A percentile compares a stretch with the other conserved stretches of the same genome.
phyloP scores from a whole-genome alignment of 345 rosid species.

The Passiflora organensis region DNA sequence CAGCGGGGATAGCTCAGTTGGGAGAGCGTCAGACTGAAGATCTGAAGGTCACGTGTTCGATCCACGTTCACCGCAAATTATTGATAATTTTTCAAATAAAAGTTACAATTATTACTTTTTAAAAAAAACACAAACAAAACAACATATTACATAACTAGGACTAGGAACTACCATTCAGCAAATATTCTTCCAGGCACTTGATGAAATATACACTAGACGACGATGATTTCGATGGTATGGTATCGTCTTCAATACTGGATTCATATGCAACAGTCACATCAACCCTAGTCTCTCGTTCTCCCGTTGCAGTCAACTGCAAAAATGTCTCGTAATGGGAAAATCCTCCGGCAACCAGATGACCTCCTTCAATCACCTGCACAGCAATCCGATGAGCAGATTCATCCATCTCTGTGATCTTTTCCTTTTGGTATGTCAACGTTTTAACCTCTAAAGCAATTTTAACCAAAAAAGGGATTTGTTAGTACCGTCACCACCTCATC shows the following conservation, averaged over 20 bases:
- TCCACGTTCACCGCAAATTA: slow-evolving; percentile 94
- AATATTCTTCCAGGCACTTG: slow-evolving; percentile 20
- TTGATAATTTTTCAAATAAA: too few species aligned
- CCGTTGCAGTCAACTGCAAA: slow-evolving; percentile 24
- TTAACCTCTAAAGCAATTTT: slow-evolving; percentile 13
- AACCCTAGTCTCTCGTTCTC: slow-evolving; percentile 19
- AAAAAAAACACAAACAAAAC: too few species aligned
- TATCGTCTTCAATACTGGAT: slow-evolving; percentile 8
- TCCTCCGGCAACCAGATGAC: slow-evolving; percentile 31
- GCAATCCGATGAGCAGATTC: slow-evolving; percentile 18
- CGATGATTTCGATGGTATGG: slow-evolving; percentile 18
- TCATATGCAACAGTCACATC: slow-evolving; percentile 27
- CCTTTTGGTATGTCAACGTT: slow-evolving; percentile 32
- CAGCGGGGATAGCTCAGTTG: slow-evolving; percentile 97
- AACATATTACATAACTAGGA: too few species aligned
- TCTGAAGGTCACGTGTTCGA: slow-evolving; percentile 98
- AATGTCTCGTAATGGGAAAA: slow-evolving; percentile 27
- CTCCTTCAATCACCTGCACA: slow-evolving; percentile 34
- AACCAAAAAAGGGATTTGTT: background rate
- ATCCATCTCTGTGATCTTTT: slow-evolving; percentile 30
- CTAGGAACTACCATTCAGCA: slow-evolving; percentile 4
- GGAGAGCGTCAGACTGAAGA: slow-evolving; percentile 99
- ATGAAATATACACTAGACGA: slow-evolving; percentile 13
- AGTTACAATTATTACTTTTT: too few species aligned
- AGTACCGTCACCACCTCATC: background rate